Evolutionary conservation across 805 yeast genomes (phyloP).

Genomic region (Suhomyces pyralidae): DNA sequence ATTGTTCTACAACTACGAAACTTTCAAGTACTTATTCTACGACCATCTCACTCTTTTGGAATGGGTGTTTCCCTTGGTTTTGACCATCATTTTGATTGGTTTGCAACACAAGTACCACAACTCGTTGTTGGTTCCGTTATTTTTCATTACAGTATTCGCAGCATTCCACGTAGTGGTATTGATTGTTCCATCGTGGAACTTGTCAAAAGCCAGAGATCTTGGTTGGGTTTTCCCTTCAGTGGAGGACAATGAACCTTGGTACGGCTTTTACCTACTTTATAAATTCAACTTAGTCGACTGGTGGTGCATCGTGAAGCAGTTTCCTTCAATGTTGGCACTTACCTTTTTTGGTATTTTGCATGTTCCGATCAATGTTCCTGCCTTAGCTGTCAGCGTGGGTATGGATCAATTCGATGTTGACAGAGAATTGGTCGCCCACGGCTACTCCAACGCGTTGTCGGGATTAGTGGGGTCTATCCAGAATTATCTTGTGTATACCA

Average conservation of each 20-base stretch:
- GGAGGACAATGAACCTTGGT: slow-evolving; percentile 79
- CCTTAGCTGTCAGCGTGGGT: slow-evolving; percentile 85
- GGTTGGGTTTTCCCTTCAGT: slow-evolving; percentile 87
- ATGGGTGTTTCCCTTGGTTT: slow-evolving; percentile 67
- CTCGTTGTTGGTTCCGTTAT: slow-evolving; percentile 76
- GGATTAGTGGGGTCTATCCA: slow-evolving; percentile 88
- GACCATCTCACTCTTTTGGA: slow-evolving; percentile 27
- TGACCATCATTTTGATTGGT: slow-evolving; percentile 59
- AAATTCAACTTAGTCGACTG: slow-evolving; percentile 72
- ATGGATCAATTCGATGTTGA: slow-evolving; percentile 88
- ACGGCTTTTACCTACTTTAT: slow-evolving; percentile 72
- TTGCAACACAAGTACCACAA: slow-evolving; percentile 55
- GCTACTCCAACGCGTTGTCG: slow-evolving; percentile 80
- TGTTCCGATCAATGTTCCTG: slow-evolving; percentile 97
- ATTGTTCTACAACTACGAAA: slow-evolving; percentile 57
- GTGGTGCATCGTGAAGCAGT: slow-evolving; percentile 59
- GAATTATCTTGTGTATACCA: slow-evolving; percentile 92
- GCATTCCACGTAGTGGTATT: slow-evolving; percentile 68
- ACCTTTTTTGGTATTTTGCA: slow-evolving; percentile 95
- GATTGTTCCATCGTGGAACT: slow-evolving; percentile 60
- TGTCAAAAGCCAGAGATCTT: slow-evolving; percentile 56
- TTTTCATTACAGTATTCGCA: slow-evolving; percentile 67
- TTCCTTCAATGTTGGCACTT: slow-evolving; percentile 93
- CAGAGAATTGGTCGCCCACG: slow-evolving; percentile 92
- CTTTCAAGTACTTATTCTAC: slow-evolving; percentile 51